Evolutionary conservation across 2,329 filamentous ascomycete species (phyloP).

Genomic region (Arthrobotrys pseudoclavata): DNA sequence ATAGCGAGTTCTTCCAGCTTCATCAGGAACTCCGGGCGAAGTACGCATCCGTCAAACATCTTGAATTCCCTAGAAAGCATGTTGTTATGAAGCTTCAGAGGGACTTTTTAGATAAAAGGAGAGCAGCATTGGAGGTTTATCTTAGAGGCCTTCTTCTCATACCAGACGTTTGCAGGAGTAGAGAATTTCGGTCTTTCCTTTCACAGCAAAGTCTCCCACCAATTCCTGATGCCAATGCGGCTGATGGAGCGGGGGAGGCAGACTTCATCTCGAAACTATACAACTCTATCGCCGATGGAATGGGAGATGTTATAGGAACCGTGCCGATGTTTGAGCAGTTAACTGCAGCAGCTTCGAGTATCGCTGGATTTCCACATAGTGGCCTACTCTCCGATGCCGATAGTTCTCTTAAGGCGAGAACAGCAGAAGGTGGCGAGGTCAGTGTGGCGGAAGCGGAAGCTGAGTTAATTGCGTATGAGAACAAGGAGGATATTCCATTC

Average conservation of each 20-base stretch:
- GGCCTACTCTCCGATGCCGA: constrained; percentile 25
- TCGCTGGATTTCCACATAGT: constrained; percentile 44
- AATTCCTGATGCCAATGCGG: constrained; percentile 46
- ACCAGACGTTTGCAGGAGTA: constrained; percentile 92
- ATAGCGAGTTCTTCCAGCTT: constrained; percentile 96
- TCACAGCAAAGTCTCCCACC: constrained; percentile 85
- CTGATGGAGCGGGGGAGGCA: constrained; percentile 73
- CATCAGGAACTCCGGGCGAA: constrained; percentile 87
- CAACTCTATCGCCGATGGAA: constrained; percentile 95
- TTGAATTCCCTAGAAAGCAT: constrained; percentile 91
- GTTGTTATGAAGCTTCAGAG: constrained; percentile 97
- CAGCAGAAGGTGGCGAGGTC: constrained; percentile 55
- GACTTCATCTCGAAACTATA: constrained; percentile 96
- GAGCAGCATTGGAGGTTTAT: constrained; percentile 86
- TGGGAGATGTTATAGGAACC: constrained; percentile 97
- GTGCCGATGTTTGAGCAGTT: constrained; percentile 95
- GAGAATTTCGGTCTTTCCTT: constrained; percentile 90
- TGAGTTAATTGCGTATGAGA: constrained; percentile 92
- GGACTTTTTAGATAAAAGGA: constrained; percentile 92
- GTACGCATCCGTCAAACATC: constrained; percentile 86
- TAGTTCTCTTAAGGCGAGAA: constrained; percentile 76
- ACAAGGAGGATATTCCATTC: constrained; percentile 89
- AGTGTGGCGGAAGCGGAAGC: constrained; percentile 81
- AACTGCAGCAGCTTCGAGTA: constrained; percentile 68
- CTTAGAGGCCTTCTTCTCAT: constrained; percentile 78